phyloP scores from a whole-genome alignment of 495 filamentous ascomycete genomes.

The Extremus antarcticus region DNA sequence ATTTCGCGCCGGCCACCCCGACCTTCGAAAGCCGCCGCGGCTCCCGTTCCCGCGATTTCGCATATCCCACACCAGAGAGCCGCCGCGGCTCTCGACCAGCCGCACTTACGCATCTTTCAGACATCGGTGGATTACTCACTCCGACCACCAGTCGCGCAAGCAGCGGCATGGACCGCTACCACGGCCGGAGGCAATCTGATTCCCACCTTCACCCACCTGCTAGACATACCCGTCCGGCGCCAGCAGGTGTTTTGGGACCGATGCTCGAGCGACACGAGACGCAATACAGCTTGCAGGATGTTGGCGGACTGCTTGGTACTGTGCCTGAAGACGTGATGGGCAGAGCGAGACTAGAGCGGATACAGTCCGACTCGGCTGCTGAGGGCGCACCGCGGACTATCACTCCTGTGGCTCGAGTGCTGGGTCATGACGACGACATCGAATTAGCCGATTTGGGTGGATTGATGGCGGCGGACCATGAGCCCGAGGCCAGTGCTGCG shows the following conservation, averaged over 20 bases:
- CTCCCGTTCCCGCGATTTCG: slow-evolving; percentile 30
- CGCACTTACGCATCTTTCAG: slow-evolving; percentile 21
- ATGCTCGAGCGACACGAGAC: slow-evolving; percentile 15
- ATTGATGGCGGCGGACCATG: neutral
- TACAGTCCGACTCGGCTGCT: neutral
- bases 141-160: slow-evolving; percentile 1
- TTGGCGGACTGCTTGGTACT: slow-evolving; percentile 10
- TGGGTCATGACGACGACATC: neutral
- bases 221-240: slow-evolving; percentile 4
- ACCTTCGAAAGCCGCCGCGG: neutral
- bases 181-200: slow-evolving; percentile 10
- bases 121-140: slow-evolving; percentile 19
- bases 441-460: neutral
- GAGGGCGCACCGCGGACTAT: neutral
- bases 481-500: neutral
- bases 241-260: slow-evolving; percentile 16
- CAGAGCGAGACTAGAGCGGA: neutral
- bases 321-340: neutral
- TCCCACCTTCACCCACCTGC: slow-evolving; percentile 8
- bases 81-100: slow-evolving; percentile 10
- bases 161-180: neutral
- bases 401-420: neutral
- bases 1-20: slow-evolving; percentile 31
- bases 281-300: slow-evolving; percentile 19
- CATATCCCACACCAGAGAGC: slow-evolving; percentile 21